A percentile compares a stretch with the other conserved stretches of the same genome.
Conservation (phyloP, 768 basidiomycete genomes). For the Dendrothele bispora region DNA sequence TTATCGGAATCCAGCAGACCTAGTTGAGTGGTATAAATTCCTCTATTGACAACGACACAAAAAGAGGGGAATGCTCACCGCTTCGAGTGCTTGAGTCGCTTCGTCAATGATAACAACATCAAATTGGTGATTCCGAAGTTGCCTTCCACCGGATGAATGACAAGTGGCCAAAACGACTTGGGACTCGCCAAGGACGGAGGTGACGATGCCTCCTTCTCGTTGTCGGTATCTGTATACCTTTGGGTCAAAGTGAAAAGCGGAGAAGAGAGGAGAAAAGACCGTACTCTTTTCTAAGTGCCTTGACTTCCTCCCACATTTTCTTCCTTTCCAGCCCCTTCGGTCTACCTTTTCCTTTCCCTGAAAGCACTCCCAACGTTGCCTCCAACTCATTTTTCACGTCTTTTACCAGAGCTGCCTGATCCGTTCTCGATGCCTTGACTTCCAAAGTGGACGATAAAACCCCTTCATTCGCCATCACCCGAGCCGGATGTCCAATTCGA, state of each 20-base stretch:
- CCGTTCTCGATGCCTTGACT: constrained; percentile 69
- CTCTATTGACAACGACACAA: not conserved
- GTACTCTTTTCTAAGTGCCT: constrained; percentile 87
- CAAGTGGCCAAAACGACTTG: constrained; percentile 93
- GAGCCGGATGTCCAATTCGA: constrained; percentile 93
- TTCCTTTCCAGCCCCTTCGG: constrained; percentile 72
- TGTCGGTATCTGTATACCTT: constrained; percentile 68
- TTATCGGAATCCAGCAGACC: constrained; percentile 95
- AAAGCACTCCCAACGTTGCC: constrained; percentile 58
- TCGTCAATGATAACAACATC: constrained; percentile 97
- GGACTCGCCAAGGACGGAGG: constrained; percentile 75
- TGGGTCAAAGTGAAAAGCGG: constrained; percentile 5
- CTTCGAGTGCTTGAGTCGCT: constrained; percentile 95
- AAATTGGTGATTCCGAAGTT: constrained; percentile 74
- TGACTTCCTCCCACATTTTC: constrained; percentile 87
- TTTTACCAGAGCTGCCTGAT: constrained; percentile 81
- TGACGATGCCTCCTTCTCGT: constrained; percentile 83
- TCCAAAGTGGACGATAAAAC: constrained; percentile 71
- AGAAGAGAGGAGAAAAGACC: constrained; percentile 20
- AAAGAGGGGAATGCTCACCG: constrained; percentile 48
- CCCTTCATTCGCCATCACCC: constrained; percentile 75
- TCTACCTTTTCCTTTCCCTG: constrained; percentile 71
- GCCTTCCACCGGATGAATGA: constrained; percentile 87
- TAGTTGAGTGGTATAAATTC: constrained; percentile 25
- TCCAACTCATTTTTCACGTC: constrained; percentile 91